phyloP scores from a whole-genome alignment of 2,329 filamentous ascomycete species.

The Meredithiella fracta region DNA sequence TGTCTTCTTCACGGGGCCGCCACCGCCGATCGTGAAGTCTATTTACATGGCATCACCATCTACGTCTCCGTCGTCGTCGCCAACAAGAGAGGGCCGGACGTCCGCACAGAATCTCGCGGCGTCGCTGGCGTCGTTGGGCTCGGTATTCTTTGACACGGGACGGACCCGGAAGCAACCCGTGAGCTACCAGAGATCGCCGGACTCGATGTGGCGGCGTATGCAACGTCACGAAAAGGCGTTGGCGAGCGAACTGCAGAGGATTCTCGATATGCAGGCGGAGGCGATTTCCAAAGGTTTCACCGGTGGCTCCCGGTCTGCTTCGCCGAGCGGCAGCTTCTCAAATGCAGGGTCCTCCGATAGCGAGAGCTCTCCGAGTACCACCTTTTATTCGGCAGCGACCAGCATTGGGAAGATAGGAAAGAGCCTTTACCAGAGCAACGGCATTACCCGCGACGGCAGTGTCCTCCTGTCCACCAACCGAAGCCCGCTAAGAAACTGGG shows the following conservation, averaged over 20 bases:
- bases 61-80: constrained; percentile 15
- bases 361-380: constrained; percentile 24
- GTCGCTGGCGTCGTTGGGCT: constrained; percentile 17
- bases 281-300: constrained; percentile 16
- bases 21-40: constrained; percentile 33
- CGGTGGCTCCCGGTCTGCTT: not conserved
- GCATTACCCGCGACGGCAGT: constrained; percentile 27
- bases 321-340: constrained; percentile 16
- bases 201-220: constrained; percentile 32
- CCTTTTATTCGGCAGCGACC: constrained; percentile 25
- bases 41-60: constrained; percentile 19
- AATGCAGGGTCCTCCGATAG: constrained; percentile 11
- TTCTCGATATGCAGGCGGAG: constrained; percentile 33
- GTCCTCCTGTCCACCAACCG: constrained; percentile 46
- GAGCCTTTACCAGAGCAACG: constrained; percentile 27
- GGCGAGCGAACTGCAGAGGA: constrained; percentile 30
- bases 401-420: constrained; percentile 26
- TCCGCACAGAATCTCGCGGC: constrained; percentile 10
- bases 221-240: constrained; percentile 30
- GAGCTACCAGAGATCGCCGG: constrained; percentile 18
- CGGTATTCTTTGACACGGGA: constrained; percentile 24
- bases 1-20: constrained; percentile 31
- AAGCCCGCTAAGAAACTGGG: constrained; percentile 32
- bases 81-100: constrained; percentile 3
- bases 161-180: constrained; percentile 18